These are phyloP conservation scores for Ilyonectria robusta DNA, from an alignment of 2,329 filamentous ascomycete species.

Conservation along the genomic window DNA sequence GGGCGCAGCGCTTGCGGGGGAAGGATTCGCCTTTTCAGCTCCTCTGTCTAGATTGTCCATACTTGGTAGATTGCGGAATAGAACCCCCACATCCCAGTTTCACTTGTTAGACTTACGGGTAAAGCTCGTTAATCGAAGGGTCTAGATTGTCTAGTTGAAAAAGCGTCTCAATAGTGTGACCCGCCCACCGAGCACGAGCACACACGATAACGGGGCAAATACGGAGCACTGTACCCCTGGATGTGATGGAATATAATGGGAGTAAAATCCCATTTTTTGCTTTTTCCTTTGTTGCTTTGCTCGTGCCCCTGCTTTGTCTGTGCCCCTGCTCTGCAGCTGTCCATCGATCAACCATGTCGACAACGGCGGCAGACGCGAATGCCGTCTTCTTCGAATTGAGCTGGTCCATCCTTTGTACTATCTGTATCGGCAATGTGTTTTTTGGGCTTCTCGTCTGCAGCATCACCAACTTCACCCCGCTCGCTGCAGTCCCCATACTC, in stretches of 20 bases:
- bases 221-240: neutral
- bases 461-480: conserved; percentile 54
- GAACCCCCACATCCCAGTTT: neutral
- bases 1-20: neutral
- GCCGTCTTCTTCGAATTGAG: conserved; percentile 57
- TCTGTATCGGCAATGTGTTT: conserved; percentile 56
- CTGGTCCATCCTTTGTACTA: conserved; percentile 59
- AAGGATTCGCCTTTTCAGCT: neutral
- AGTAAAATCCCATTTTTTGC: neutral
- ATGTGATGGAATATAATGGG: neutral
- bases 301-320: neutral
- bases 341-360: neutral
- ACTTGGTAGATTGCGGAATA: neutral
- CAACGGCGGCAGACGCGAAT: conserved; percentile 19
- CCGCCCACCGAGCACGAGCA: neutral
- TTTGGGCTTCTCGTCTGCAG: conserved; percentile 55
- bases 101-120: neutral
- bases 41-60: neutral
- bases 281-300: neutral
- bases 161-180: neutral
- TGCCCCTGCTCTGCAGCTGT: neutral
- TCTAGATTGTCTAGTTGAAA: neutral
- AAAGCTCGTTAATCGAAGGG: neutral
- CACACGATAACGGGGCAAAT: neutral
- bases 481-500: conserved; percentile 56